These are phyloP conservation scores for Aureococcus anophagefferens DNA, from an alignment of 108 stramenopile genomes.

Conservation along the genomic window DNA sequence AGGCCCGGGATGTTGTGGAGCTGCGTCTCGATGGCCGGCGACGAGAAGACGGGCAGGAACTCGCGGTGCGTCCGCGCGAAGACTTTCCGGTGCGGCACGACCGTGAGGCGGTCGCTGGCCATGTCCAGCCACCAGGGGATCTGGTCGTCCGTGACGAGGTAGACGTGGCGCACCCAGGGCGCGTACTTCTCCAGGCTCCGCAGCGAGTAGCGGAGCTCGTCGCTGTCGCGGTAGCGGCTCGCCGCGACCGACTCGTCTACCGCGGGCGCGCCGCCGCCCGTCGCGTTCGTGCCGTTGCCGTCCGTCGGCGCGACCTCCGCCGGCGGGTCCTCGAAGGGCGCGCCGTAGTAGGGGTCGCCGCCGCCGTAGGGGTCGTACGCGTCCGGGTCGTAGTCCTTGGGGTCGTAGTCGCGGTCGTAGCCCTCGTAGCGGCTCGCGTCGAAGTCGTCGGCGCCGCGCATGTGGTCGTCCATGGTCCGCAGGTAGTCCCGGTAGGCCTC, in stretches of 20 bases:
- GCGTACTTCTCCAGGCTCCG: slow-evolving; percentile 46
- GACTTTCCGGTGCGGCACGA: slow-evolving; percentile 34
- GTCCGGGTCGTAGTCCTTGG: not conserved
- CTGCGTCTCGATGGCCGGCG: slow-evolving; percentile 40
- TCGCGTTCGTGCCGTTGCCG: not conserved
- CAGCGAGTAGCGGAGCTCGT: slow-evolving; percentile 45
- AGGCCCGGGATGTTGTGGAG: slow-evolving; percentile 37
- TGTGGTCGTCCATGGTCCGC: not conserved
- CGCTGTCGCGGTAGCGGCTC: slow-evolving; percentile 34
- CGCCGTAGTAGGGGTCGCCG: not conserved
- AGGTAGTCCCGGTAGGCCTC: not conserved
- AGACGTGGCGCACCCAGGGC: slow-evolving; percentile 43
- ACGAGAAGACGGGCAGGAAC: slow-evolving; percentile 26
- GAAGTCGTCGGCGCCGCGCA: not conserved
- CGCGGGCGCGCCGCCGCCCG: not conserved
- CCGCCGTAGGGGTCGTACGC: not conserved
- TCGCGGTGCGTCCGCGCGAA: slow-evolving; percentile 14
- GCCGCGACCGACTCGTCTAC: not conserved
- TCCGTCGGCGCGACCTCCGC: not conserved
- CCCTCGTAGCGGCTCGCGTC: not conserved
- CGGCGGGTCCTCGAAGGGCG: not conserved
- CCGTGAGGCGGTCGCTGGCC: slow-evolving; percentile 5
- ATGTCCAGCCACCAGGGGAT: slow-evolving; percentile 35
- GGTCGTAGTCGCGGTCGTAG: not conserved
- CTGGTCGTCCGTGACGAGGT: slow-evolving; percentile 46